Conservation (phyloP, 225 moss, liverwort and hornwort species). For the Physcomitrellopsis africana region DNA sequence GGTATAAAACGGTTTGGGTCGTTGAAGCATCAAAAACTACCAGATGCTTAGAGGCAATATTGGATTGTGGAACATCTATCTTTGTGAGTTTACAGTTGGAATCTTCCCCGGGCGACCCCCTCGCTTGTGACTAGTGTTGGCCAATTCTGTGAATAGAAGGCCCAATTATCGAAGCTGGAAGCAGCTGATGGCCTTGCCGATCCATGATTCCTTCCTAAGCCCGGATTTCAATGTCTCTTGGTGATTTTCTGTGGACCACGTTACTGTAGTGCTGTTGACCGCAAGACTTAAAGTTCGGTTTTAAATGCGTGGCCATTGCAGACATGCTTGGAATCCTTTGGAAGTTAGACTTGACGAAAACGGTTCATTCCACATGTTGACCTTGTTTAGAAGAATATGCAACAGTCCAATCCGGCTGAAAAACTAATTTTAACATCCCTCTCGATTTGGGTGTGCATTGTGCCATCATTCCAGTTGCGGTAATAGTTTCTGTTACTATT, state of each 20-base stretch:
- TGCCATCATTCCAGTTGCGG: no score
- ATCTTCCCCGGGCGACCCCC: background rate
- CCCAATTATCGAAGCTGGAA: background rate
- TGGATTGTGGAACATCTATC: background rate
- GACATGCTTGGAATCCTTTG: no score
- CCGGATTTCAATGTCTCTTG: constrained; percentile 8
- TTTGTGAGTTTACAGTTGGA: constrained; percentile 16
- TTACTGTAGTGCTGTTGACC: constrained; percentile 26
- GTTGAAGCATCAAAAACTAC: constrained; percentile 27
- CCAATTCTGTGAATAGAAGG: background rate
- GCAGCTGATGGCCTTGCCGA: background rate
- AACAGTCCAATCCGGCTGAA: background rate
- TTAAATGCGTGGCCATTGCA: no score
- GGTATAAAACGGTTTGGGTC: constrained; percentile 35
- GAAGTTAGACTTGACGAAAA: no score
- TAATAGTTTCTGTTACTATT: no score
- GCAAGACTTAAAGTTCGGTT: background rate
- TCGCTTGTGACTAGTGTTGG: no score
- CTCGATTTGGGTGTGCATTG: no score
- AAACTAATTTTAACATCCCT: background rate
- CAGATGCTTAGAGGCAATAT: background rate
- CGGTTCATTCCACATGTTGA: no score
- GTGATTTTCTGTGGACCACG: constrained; percentile 11
- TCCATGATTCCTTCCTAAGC: background rate
- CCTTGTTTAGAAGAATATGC: constrained; percentile 10